Conservation (phyloP, 1,139 yeast genomes). For the Wickerhamiella infanticola region DNA sequence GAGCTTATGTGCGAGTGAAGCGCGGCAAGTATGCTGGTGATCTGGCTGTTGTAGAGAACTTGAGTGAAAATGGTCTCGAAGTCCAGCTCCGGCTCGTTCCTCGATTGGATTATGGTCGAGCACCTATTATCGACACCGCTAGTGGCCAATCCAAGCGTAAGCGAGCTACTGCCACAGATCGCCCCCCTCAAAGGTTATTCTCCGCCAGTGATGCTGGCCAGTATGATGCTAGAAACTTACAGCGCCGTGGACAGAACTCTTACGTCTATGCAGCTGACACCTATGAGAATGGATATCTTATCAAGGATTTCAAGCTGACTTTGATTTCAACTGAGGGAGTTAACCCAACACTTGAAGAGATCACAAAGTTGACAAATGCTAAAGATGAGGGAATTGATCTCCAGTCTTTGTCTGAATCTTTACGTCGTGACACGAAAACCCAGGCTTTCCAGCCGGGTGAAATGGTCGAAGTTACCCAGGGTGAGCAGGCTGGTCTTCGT, state of each 20-base stretch:
- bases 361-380: slow-evolving; percentile 64
- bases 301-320: slow-evolving; percentile 73
- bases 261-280: slow-evolving; percentile 76
- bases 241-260: slow-evolving; percentile 58
- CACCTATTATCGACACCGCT: slow-evolving; percentile 41
- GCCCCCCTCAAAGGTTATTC: slow-evolving; percentile 78
- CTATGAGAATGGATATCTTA: slow-evolving; percentile 74
- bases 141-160: slow-evolving; percentile 34
- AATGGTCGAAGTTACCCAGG: slow-evolving; percentile 76
- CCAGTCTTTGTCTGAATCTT: slow-evolving; percentile 67
- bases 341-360: slow-evolving; percentile 75
- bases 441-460: slow-evolving; percentile 83
- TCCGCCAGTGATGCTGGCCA: slow-evolving; percentile 43
- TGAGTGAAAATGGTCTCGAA: slow-evolving; percentile 88
- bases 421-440: slow-evolving; percentile 47
- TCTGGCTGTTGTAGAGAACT: slow-evolving; percentile 80
- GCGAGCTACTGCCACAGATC: slow-evolving; percentile 36
- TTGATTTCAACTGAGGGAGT: slow-evolving; percentile 71
- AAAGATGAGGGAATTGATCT: slow-evolving; percentile 59
- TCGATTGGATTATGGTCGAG: slow-evolving; percentile 75
- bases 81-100: slow-evolving; percentile 88
- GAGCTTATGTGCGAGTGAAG: slow-evolving; percentile 78
- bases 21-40: slow-evolving; percentile 90
- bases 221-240: slow-evolving; percentile 41
- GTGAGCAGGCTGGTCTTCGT: slow-evolving; percentile 82